phyloP scores from a whole-genome alignment of 2,329 filamentous ascomycete species.

The Aspergillus pseudoglaucus region DNA sequence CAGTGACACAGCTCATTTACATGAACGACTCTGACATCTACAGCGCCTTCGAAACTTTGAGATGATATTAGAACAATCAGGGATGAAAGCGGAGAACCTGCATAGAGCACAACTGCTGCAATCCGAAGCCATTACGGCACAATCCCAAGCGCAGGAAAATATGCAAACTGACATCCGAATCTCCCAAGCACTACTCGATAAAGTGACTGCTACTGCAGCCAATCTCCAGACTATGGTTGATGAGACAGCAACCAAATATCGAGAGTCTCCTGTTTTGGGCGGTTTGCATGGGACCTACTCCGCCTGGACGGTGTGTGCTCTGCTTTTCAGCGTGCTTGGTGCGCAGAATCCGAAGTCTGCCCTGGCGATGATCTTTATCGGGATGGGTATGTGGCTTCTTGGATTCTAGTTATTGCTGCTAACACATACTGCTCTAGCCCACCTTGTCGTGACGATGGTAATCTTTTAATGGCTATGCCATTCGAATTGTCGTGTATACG shows the following conservation, averaged over 20 bases:
- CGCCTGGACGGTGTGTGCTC: conserved; percentile 17
- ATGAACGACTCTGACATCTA: conserved; percentile 12
- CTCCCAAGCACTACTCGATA: conserved; percentile 27
- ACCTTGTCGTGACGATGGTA: conserved; percentile 1
- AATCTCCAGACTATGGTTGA: conserved; percentile 28
- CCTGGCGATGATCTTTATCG: conserved; percentile 14
- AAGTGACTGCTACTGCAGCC: conserved; percentile 19
- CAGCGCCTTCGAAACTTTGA: conserved; percentile 33
- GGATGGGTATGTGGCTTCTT: conserved; percentile 4
- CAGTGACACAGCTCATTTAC: neutral
- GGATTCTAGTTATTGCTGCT: neutral
- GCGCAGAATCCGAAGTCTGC: conserved; percentile 17
- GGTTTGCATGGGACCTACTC: conserved; percentile 12
- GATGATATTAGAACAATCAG: conserved; percentile 25
- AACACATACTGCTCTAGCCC: neutral
- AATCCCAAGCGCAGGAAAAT: conserved; percentile 21
- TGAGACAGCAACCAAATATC: conserved; percentile 19
- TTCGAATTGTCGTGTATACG: neutral
- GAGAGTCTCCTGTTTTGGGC: conserved; percentile 11
- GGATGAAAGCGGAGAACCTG: conserved; percentile 25
- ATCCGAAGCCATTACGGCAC: conserved; percentile 20
- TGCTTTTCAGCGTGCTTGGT: conserved; percentile 20
- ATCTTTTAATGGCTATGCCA: neutral
- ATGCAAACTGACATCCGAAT: conserved; percentile 21
- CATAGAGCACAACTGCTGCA: conserved; percentile 30